Evolutionary conservation across 257 asterid genomes (phyloP), one percentile per base, ranked within the genome.

Genomic region (Ocimum tenuiflorum): DNA sequence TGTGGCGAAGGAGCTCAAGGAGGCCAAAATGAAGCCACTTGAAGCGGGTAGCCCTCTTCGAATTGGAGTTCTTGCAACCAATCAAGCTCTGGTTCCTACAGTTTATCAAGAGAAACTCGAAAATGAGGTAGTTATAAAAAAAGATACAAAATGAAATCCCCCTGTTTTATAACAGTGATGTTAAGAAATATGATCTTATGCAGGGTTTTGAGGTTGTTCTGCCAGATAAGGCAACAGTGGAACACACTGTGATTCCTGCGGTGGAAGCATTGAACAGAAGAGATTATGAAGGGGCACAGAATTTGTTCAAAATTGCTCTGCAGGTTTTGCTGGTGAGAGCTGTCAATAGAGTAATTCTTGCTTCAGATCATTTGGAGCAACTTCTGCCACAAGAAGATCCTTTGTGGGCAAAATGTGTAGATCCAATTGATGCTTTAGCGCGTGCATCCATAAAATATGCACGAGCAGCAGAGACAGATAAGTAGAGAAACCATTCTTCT

Each of bases 381-480:
- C 77, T 86, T 57, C 75, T 90, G 82, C 97, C 97, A n/a, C 76
- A 75, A 2, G 81, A 81, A 0, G 95, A 90, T 72, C 92, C 86
- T 52, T 74, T 88, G 72, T 77, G 84, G 78, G 73, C 52, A 50
- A 85, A 74, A 74, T 90, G 95, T 65, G 58, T 84, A 1, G 86
- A 85, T 48, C 96, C 96, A 0, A 72, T 74, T 75, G 89, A 85
- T 74, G 83, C 86, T 17, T 75, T 88, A 74, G 95, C 87, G 11
- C 81, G 87, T 7, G 84, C 86, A 15, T 63, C 82, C 9, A 70
- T 82, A 39, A 63, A 75, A 67, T 76, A 70, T 64, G 81, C 80
- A 20, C 84, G 60, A 29, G 67, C 84, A 17, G 55, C 56, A 42
- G 79, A 63, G 47, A 69, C 47, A 11, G 67, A 58, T 67, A 63